These are phyloP conservation scores for Fistulinella cinereoalba DNA, from an alignment of 1,284 basidiomycete genomes.

Conservation along the genomic window DNA sequence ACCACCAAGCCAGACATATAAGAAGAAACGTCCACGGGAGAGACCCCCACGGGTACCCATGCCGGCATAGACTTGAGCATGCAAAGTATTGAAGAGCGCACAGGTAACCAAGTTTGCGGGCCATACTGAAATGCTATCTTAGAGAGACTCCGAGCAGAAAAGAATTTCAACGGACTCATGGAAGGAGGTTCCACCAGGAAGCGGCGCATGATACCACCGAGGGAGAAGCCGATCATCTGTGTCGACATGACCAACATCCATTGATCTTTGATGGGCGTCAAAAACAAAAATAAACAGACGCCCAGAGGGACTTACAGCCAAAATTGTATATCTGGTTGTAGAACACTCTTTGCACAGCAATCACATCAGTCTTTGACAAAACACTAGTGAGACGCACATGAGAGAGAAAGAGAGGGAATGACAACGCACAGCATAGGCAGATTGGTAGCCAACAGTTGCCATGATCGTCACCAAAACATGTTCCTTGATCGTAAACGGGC, in stretches of 20 bases:
- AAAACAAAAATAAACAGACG: constrained; percentile 3
- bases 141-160: constrained; percentile 27
- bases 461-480: constrained; percentile 74
- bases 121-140: constrained; percentile 58
- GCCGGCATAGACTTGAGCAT: constrained; percentile 60
- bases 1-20: constrained; percentile 54
- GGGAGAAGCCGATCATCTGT: constrained; percentile 83
- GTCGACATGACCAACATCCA: constrained; percentile 83
- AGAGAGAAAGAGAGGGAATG: neutral
- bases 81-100: constrained; percentile 78
- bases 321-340: constrained; percentile 68
- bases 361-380: constrained; percentile 67
- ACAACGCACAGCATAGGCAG: constrained; percentile 38
- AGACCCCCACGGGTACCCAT: constrained; percentile 63
- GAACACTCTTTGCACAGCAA: constrained; percentile 72
- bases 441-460: constrained; percentile 74
- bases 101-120: constrained; percentile 80
- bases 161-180: constrained; percentile 56
- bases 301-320: constrained; percentile 45
- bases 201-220: constrained; percentile 73
- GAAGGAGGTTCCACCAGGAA: constrained; percentile 86
- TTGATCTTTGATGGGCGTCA: constrained; percentile 49
- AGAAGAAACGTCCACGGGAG: constrained; percentile 76
- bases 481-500: constrained; percentile 72
- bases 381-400: neutral